Evolutionary conservation across 371 early-diverging fungal species (phyloP), one percentile per base, ranked within the genome.

Genomic region (Mortierella sp.): DNA sequence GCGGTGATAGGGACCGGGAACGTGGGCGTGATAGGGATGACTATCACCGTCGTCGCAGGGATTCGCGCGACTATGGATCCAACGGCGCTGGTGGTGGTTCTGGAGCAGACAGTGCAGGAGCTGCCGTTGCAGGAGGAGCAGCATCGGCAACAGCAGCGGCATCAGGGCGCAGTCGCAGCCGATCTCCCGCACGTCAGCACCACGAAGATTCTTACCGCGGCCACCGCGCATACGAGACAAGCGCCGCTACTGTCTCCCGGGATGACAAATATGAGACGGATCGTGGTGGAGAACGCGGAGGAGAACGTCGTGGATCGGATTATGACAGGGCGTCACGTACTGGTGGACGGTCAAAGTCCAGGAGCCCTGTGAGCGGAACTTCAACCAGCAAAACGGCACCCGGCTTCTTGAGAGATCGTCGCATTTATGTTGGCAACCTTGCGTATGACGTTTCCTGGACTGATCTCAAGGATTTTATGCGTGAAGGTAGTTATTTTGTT

Each of bases 391-490:
- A 34, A 63, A 8, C 7, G 31, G 80, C 55, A 42, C 38, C 78
- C 55, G 28, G 47, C 19, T 14, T n/a, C 38, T 48, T 74, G 63
- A 65, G 81, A 13, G 91, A 90, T n/a, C 89, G 91, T 70, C 88
- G 94, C 47, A 92, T 94, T 0, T 94, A 93, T 88, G 92, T 94
- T 45, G 92, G 95, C 28, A 95, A 94, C 81, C 81, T 94, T 55
- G 76, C 94, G 1, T 94, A 92, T 81, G 94, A 94, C 76, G 91
- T 91, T 52, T 88, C 88, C 68, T 91, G 93, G 90, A 88, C 83
- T 34, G 90, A 94, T 76, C 88, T 97, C 75, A 95, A 95, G 83
- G 95, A 96, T 75, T 95, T 93, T 87, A 95, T 96, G 95, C 90
- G 94, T 73, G 92, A 95, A 90, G 94, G 96, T 95, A 88, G 63